Conservation (phyloP, 495 filamentous ascomycete species). For the Entonaema liquescens region DNA sequence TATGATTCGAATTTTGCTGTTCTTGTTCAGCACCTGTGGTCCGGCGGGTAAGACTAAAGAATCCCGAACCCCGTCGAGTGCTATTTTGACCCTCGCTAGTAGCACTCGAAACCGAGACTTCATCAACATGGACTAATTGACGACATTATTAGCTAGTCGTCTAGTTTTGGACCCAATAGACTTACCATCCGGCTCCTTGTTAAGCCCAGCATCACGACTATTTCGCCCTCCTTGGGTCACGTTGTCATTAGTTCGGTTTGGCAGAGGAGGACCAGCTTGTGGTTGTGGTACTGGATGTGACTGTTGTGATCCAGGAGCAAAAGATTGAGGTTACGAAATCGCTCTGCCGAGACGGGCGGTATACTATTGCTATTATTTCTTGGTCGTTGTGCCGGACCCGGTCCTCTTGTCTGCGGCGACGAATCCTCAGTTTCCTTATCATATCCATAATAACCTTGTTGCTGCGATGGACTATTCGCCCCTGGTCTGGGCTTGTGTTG, state of each 20-base stretch:
- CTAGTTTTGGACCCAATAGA: background rate
- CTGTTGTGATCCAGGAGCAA: constrained; percentile 28
- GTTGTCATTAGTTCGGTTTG: constrained; percentile 11
- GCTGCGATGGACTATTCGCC: constrained; percentile 49
- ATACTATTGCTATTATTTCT: constrained; percentile 42
- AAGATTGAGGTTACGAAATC: constrained; percentile 47
- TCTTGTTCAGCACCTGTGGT: constrained; percentile 17
- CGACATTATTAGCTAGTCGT: background rate
- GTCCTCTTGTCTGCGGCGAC: constrained; percentile 12
- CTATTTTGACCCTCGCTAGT: constrained; percentile 34
- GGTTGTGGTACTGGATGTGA: constrained; percentile 32
- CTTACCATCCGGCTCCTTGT: constrained; percentile 39
- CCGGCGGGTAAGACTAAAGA: constrained; percentile 35
- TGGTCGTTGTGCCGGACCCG: constrained; percentile 22
- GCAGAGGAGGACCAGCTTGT: constrained; percentile 31
- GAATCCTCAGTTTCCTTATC: constrained; percentile 57
- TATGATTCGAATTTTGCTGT: constrained; percentile 20
- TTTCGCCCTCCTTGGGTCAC: constrained; percentile 9
- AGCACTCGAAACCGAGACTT: constrained; percentile 35
- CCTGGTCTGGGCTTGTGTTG: constrained; percentile 48
- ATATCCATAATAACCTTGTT: constrained; percentile 48
- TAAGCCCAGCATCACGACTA: constrained; percentile 9
- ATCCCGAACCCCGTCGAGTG: constrained; percentile 33
- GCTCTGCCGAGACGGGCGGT: constrained; percentile 52
- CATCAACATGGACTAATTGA: constrained; percentile 36